Conservation (phyloP, 192 early-diverging fungal species). For the Podila minutissima region DNA sequence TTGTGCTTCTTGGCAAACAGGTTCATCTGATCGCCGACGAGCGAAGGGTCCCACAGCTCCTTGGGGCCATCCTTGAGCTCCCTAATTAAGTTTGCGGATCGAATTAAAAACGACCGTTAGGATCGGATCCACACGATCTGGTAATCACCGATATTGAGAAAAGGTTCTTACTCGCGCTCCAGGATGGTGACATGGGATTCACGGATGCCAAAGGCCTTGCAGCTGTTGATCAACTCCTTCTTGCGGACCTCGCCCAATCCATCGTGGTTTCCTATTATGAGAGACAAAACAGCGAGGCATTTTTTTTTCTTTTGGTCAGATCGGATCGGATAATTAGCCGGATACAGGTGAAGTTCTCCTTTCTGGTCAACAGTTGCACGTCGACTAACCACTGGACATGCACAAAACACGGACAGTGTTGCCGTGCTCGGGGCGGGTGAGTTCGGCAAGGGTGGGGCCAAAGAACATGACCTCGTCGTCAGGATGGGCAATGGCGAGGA, state of each 20-base stretch:
- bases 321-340: too few species aligned
- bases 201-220: constrained; percentile 65
- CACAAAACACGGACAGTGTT: constrained; percentile 80
- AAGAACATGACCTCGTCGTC: constrained; percentile 99
- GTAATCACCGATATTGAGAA: not conserved
- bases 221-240: constrained; percentile 72
- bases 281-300: not conserved
- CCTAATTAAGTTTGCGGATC: constrained; percentile 38
- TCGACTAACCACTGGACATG: constrained; percentile 78
- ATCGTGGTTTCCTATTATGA: constrained; percentile 70
- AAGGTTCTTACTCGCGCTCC: constrained; percentile 66
- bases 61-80: constrained; percentile 75
- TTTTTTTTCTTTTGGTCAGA: not conserved
- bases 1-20: constrained; percentile 65
- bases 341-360: too few species aligned
- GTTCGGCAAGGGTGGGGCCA: constrained; percentile 74
- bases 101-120: constrained; percentile 3
- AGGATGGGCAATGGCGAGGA: constrained; percentile 89
- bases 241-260: constrained; percentile 68
- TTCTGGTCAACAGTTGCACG: too few species aligned
- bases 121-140: not conserved
- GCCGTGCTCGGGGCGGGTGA: constrained; percentile 57
- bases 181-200: constrained; percentile 55
- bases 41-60: constrained; percentile 66
- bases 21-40: constrained; percentile 70